A percentile compares a stretch with the other conserved stretches of the same genome.
phyloP scores from a whole-genome alignment of 2,329 filamentous ascomycete genomes.

The Aspergillus pseudotamarii region DNA sequence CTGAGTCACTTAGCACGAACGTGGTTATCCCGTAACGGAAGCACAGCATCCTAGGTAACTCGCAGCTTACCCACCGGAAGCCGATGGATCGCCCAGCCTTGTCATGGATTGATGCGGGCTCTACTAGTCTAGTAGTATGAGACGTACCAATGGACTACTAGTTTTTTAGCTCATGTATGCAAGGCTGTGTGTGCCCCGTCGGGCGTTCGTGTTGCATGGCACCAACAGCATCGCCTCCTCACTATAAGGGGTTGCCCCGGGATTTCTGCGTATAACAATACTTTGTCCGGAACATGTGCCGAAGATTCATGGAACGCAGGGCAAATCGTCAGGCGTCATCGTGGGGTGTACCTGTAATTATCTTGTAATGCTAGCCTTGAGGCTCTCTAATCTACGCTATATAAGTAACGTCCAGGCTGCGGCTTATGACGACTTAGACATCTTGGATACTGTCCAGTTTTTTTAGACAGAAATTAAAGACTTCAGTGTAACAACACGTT shows the following conservation, averaged over 20 bases:
- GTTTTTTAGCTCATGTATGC: background rate
- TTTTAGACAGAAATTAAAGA: background rate
- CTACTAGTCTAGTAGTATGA: background rate
- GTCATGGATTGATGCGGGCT: background rate
- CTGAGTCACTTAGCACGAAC: background rate
- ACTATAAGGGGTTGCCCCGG: background rate
- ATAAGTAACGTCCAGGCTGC: background rate
- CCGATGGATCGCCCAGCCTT: slow-evolving; percentile 1
- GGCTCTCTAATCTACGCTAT: background rate
- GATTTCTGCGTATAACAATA: background rate
- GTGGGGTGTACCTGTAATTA: background rate
- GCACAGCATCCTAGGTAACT: background rate
- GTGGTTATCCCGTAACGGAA: background rate
- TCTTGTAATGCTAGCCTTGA: background rate
- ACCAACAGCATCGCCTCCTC: background rate
- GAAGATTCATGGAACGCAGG: background rate
- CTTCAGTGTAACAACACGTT: background rate
- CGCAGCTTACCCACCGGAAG: background rate
- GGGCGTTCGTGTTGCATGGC: background rate
- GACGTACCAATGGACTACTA: background rate
- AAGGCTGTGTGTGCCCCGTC: slow-evolving; percentile 5
- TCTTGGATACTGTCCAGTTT: background rate
- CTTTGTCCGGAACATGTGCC: slow-evolving; percentile 2
- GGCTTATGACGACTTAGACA: background rate
- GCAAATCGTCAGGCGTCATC: background rate